Evolutionary conservation across 2,329 filamentous ascomycete genomes (phyloP), one percentile per base, ranked within the genome.

Genomic region (Dendryphion nanum): DNA sequence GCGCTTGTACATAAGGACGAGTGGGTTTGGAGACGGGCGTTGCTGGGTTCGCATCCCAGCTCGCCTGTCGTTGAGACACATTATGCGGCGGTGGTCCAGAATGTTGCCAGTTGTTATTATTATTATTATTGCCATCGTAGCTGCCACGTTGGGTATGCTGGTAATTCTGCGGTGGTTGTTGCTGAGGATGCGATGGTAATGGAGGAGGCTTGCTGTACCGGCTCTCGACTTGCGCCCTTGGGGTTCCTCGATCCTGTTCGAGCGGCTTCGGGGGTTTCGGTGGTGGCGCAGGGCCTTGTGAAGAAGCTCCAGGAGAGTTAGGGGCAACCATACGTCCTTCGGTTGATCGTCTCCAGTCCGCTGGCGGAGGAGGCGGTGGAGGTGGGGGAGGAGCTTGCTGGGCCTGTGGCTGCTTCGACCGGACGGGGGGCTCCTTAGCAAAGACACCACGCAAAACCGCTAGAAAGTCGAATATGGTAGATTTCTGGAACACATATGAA

Each of bases 351-450:
- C 63, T 51, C 45, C 56, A 62, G 53, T 85, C 82, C 18, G 81
- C 79, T 6, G 85, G 86, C 14, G 85, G 72, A 37, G 86, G 85
- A 42, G 86, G 86, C n/a, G 85, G 66, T 10, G 83, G 82, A 20
- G 85, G 85, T 19, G 63, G 63, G 7, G 62, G 55, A 10, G 66
- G 51, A 47, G 66, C 60, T 41, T 52, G 61, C 30, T 47, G 50
- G 16, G 44, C 35, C 16, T 41, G 47, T 30, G 50, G 54, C 37
- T 70, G 69, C 50, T 82, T 83, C 21, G 89, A 82, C 43, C 93
- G 82, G 4, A 97, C 87, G 0, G 93, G 93, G 6, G 93, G 93
- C 57, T 98, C 93, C 67, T 94, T 95, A 24, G 89, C 85, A 61
- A 98, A 98, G 16, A 97, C 76, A 37, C 93, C 88, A 50, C 85